Base-by-base conservation (phyloP, 495 filamentous ascomycete genomes). In the Aspergillus bertholletiae region DNA sequence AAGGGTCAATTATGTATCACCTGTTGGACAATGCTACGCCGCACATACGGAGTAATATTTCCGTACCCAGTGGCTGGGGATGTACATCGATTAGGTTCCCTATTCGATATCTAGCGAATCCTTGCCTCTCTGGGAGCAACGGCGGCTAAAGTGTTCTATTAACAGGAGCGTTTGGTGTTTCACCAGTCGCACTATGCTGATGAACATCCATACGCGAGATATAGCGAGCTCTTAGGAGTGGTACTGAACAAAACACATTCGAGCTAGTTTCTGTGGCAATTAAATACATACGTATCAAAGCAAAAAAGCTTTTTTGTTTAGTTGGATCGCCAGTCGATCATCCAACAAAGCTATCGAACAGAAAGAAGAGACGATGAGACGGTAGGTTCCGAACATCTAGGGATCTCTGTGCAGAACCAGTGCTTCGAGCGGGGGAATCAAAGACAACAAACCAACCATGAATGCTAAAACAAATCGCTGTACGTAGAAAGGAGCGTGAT, bases 381-480 rank as follows among this genome's bases (percentile, higher is more conserved):
- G 55, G 53, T 54, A 47, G 46, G 52, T 58, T 52, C 47, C 6
- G 53, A 23, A 51, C 37, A 43, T 48, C 53, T 51, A 46, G 32
- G 32, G 43, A 57, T 55, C 47, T 28, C 51, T 49, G 40, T 34
- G 50, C 34, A 41, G 52, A 56, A 54, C 49, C 52, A 59, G 49
- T 59, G 59, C 54, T 55, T 59, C 54, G 54, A 55, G 57, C 37
- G 50, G 59, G 63, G 63, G 58, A 60, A 63, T 59, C 55, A 58
- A 62, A 62, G 49, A 54, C 45, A 55, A 46, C 51, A 51, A 49
- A 43, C 46, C 53, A 58, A 60, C 54, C 57, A 61, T 49, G 35
- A 55, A 57, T 58, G 52, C 59, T 65, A 51, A 30, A 56, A 55
- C 50, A 53, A 54, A 61, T 61, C 61, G 57, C 58, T 56, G 54